phyloP scores from a whole-genome alignment of 2,329 filamentous ascomycete species.

The Fusarium sp. region DNA sequence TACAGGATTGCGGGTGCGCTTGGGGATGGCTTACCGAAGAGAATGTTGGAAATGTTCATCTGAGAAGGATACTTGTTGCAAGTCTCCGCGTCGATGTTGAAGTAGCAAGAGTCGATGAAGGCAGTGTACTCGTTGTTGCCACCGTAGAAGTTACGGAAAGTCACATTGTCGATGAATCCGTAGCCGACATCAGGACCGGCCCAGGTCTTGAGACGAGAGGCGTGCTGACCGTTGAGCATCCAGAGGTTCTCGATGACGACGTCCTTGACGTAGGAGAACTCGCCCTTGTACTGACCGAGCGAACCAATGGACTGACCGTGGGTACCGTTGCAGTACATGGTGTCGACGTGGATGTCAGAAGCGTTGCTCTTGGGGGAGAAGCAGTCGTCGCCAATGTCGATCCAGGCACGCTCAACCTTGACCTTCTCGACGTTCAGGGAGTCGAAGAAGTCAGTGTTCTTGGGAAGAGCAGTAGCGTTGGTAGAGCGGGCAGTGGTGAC shows the following conservation, averaged over 20 bases:
- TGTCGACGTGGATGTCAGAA: conserved; percentile 66
- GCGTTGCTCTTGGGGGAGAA: conserved; percentile 71
- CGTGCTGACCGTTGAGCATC: conserved; percentile 58
- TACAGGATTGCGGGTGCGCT: no score
- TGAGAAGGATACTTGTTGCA: conserved; percentile 65
- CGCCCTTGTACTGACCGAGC: conserved; percentile 66
- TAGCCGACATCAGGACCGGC: conserved; percentile 67
- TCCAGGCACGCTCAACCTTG: conserved; percentile 63
- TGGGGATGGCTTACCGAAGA: conserved; percentile 58
- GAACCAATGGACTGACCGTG: conserved; percentile 59
- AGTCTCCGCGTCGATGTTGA: conserved; percentile 61
- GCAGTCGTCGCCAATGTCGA: conserved; percentile 69
- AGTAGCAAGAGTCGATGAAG: conserved; percentile 72
- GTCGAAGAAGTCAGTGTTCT: conserved; percentile 73
- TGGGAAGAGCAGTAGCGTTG: conserved; percentile 52
- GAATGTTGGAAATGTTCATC: conserved; percentile 69
- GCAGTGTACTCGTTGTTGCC: conserved; percentile 68
- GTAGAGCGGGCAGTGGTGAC: conserved; percentile 41
- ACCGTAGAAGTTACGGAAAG: conserved; percentile 69
- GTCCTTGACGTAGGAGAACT: conserved; percentile 66
- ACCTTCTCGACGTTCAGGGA: conserved; percentile 70
- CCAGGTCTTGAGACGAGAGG: conserved; percentile 71
- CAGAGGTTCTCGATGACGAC: conserved; percentile 70
- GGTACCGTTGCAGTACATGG: conserved; percentile 68
- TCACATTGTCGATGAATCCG: conserved; percentile 70